Evolutionary conservation across 164 flowering plant species (phyloP).

Genomic region (grape (Vitis vinifera)): ASM3070453v1 NC_081811.1:21914001-21914500

Average conservation of each 20-base stretch:
- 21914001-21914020: too few species aligned
- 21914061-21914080: too few species aligned
- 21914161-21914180: too few species aligned
- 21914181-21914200: too few species aligned
- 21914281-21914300: neutral
- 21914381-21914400: constrained; percentile 98
- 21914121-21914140: too few species aligned
- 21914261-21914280: neutral
- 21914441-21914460: too few species aligned
- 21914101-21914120: too few species aligned
- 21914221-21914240: neutral
- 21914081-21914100: too few species aligned
- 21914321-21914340: constrained; percentile 75
- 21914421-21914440: neutral
- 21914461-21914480: neutral
- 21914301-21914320: neutral
- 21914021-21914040: too few species aligned
- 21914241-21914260: constrained; percentile 1
- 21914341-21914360: constrained; percentile 76
- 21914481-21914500: neutral
- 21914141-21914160: too few species aligned
- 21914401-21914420: constrained; percentile 81
- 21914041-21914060: too few species aligned
- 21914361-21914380: constrained; percentile 97
- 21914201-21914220: too few species aligned